Base-by-base conservation (phyloP, 352 stramenopile genomes). In the Phytophthora megakarya region DNA sequence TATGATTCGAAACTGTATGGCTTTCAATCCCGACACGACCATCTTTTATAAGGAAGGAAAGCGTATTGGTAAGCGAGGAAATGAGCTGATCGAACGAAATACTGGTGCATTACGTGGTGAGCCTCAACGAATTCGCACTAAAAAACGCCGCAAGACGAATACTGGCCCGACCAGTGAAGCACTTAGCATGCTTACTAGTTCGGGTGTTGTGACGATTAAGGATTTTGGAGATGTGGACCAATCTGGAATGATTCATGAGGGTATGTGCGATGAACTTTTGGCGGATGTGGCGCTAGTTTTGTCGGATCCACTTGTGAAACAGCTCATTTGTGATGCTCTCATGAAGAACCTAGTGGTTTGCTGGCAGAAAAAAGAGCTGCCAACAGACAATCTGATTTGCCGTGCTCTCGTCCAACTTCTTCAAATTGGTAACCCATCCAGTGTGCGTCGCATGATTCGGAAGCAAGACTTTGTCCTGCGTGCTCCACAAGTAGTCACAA, bases 1-100 rank as follows among this genome's bases (percentile, higher is more conserved):
- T 18, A 96, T 96, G 79, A 94, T 93, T 56, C 80, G 84, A 32
- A 96, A 96, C 61, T 96, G 88, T 51, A 79, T 93, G 67, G 86
- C 82, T 7, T 96, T 93, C 63, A 96, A 96, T 48, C 78, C 85
- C 3, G 84, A 93, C 49, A 89, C 81, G 26, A 95, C 88, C 2
- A 85, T 96, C 16, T 96, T 93, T 56, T 93, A 93, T 67, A 96
- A 95, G 40, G 86, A 96, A 76, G 88, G 73, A 47, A 96, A 96
- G 58, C 81, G 87, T 37, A 71, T 96, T 16, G 82, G 84, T 21
- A 96, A 94, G 68, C 78, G 85, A n/a, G 86, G 87, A 21, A 70
- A 79, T 23, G 85, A 90, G 45, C 62, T 93, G n/a, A 86, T 96
- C 38, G 84, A 93, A 33, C 85, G 86, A 67, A 81, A 86, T 50